These are phyloP conservation scores for Phytophthora lateralis DNA, from an alignment of 352 stramenopile species.

Conservation along the genomic window DNA sequence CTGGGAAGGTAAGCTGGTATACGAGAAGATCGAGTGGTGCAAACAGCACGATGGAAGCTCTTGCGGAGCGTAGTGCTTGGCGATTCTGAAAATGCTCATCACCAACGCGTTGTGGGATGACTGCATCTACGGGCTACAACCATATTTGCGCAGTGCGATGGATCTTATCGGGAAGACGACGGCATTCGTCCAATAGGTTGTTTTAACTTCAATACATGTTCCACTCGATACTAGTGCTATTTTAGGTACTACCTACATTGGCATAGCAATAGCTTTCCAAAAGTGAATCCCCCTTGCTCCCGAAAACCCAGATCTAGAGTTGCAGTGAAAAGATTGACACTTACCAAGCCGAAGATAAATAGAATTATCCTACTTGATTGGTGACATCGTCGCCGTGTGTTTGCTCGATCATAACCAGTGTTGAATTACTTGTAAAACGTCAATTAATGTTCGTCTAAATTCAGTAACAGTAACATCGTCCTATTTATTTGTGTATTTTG, in stretches of 20 bases:
- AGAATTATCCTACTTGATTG: not conserved
- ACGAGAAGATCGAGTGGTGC: conserved; percentile 10
- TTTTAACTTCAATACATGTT: too few species aligned
- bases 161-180: not conserved
- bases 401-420: not conserved
- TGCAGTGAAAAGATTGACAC: not conserved
- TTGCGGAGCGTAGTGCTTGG: conserved; percentile 15
- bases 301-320: not conserved
- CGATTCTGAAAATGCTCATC: conserved; percentile 3
- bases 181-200: not conserved
- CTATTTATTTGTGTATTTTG: too few species aligned
- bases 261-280: not conserved
- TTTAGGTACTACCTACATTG: not conserved
- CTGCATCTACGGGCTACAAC: conserved; percentile 1
- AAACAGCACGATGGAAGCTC: conserved; percentile 5
- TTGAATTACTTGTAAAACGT: not conserved
- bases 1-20: conserved; percentile 6
- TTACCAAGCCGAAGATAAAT: conserved; percentile 1
- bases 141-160: conserved; percentile 5
- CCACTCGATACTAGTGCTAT: too few species aligned
- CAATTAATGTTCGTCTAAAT: conserved; percentile 1
- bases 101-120: conserved; percentile 1
- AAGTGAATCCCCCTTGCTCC: not conserved
- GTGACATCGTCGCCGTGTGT: not conserved
- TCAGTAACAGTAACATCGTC: not conserved